Conservation (phyloP, 352 stramenopile genomes). For the Detonula confervacea region DNA sequence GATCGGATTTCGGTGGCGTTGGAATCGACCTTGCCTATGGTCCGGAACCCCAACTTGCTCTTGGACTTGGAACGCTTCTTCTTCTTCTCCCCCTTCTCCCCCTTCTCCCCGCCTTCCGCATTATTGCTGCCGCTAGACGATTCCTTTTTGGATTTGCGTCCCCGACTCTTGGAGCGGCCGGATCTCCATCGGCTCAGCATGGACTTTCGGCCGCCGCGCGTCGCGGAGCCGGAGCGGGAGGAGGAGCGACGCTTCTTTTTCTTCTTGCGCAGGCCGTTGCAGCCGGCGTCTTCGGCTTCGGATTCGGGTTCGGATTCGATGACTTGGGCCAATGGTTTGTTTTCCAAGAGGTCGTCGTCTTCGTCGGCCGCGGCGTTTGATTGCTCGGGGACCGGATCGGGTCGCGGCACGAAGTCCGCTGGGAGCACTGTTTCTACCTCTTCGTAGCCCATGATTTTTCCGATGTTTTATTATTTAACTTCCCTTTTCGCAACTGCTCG, state of each 20-base stretch:
- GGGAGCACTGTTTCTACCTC: constrained; percentile 57
- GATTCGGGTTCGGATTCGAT: constrained; percentile 1
- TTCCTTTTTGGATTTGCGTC: background rate
- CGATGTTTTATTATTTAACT: too few relatives aligned
- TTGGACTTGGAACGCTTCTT: background rate
- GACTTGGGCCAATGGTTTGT: too few relatives aligned
- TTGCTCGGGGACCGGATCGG: constrained; percentile 21
- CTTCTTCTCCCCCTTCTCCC: constrained; percentile 9
- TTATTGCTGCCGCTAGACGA: background rate
- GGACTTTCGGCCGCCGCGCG: constrained; percentile 6
- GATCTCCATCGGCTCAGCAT: constrained; percentile 32
- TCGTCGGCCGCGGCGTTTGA: background rate
- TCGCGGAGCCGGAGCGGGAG: too few relatives aligned
- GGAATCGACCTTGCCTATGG: constrained; percentile 38
- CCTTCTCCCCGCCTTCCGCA: background rate
- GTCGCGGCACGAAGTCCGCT: constrained; percentile 15
- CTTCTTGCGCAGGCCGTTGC: background rate
- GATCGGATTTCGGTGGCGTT: constrained; percentile 40
- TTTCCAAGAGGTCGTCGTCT: too few relatives aligned
- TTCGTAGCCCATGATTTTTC: constrained; percentile 50
- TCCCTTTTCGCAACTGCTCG: too few relatives aligned
- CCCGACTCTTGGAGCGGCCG: background rate
- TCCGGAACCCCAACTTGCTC: background rate
- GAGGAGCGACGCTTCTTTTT: constrained; percentile 1
- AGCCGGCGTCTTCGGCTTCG: background rate